Base-by-base conservation (phyloP, 495 filamentous ascomycete genomes). In the Thozetella sp. region DNA sequence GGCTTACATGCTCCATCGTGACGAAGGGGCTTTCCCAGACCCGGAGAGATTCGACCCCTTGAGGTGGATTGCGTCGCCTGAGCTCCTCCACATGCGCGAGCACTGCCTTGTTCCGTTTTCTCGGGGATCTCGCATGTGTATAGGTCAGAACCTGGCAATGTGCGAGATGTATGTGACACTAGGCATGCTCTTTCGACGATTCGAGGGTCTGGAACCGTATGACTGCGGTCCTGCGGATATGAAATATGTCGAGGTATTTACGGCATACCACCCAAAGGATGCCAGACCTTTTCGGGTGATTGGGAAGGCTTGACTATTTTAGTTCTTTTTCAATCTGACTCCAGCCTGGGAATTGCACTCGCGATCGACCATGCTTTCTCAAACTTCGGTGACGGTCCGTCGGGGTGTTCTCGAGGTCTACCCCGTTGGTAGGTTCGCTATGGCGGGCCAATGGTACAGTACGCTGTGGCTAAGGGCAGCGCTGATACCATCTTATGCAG, bases 41-140 rank as follows among this genome's bases (percentile, higher is more conserved):
- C 77, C 84, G 0, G 71, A 83, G 15, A 45, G 58, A 3, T 86
- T 80, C 58, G 60, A 73, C 1, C 84, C 83, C 0, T 78, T 85
- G 15, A 45, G 71, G 22, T 73, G 71, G 71, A 54, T 69, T 0
- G 63, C 73, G 30, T 17, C 30, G 23, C 62, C 65, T 17, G 24
- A 26, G 15, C 51, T 48, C 11, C 54, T 81, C 2, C 60, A 51
- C 11, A 30, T 50, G 3, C 55, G 55, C 2, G 69, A 76, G 23
- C 67, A 61, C 25, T 77, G 67, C 59, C 67, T 77, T 13, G 72
- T 81, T 3, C 69, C 68, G 13, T 83, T 80, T 55, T 64, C 70
- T 10, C 75, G 73, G 20, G 80, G 80, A 6, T 72, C 59, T 25
- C 69, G 80, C 25, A 69, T 65, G 23, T 83, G 80, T 59, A 13